phyloP scores from a whole-genome alignment of 441 rosid genomes.

The Mallotus repandus region DNA sequence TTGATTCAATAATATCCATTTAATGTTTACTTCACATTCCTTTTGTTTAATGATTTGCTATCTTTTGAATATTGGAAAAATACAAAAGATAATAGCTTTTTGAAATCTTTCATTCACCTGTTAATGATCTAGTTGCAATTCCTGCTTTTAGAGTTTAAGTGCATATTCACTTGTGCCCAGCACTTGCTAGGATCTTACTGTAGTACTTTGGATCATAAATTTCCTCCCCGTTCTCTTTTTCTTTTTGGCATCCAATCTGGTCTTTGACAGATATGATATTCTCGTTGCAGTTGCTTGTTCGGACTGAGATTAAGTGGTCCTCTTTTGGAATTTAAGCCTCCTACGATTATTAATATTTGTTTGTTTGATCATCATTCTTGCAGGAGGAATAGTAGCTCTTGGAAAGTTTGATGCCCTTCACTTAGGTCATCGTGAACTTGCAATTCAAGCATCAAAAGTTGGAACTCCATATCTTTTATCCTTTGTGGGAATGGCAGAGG shows the following conservation, averaged over 20 bases:
- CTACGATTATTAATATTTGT: slow-evolving; percentile 8
- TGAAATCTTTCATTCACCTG: neutral
- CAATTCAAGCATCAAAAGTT: slow-evolving; percentile 76
- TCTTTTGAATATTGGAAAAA: no score
- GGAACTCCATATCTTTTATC: slow-evolving; percentile 77
- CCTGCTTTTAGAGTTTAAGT: neutral
- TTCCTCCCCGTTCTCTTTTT: neutral
- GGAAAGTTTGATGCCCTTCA: slow-evolving; percentile 94
- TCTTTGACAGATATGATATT: neutral
- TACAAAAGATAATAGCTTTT: neutral
- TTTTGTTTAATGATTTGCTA: no score
- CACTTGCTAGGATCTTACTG: neutral
- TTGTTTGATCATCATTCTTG: slow-evolving; percentile 16
- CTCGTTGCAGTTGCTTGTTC: neutral
- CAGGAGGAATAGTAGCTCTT: slow-evolving; percentile 85
- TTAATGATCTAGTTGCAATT: neutral
- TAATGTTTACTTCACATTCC: no score
- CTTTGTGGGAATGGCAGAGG: slow-evolving; percentile 86
- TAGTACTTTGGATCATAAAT: neutral
- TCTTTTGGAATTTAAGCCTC: neutral
- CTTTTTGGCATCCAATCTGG: neutral
- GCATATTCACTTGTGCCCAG: neutral
- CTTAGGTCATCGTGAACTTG: slow-evolving; percentile 81
- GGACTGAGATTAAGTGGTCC: neutral
- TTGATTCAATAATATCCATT: no score